Conservation (phyloP, 306 rosid genomes). For the Lupinus albus region DNA sequence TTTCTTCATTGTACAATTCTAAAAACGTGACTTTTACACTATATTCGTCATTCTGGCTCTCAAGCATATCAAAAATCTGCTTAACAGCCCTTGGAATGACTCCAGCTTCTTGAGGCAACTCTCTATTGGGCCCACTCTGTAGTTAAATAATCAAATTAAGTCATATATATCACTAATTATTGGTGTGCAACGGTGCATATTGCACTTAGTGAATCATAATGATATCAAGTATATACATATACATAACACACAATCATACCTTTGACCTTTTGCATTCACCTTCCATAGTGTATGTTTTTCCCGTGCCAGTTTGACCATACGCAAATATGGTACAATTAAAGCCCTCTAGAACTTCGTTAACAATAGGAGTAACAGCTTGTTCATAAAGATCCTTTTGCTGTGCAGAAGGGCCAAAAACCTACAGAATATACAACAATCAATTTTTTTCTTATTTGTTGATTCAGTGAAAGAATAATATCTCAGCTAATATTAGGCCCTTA, state of each 20-base stretch:
- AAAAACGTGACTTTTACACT: slow-evolving; percentile 92
- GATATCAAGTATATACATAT: background rate
- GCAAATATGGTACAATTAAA: slow-evolving; percentile 94
- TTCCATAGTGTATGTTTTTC: slow-evolving; percentile 94
- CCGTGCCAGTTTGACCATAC: slow-evolving; percentile 94
- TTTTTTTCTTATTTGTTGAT: no score
- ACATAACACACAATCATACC: slow-evolving; percentile 45
- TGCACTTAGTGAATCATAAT: background rate
- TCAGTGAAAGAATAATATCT: no score
- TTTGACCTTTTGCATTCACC: slow-evolving; percentile 90
- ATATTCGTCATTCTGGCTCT: slow-evolving; percentile 87
- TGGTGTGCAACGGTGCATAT: background rate
- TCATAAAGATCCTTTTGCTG: slow-evolving; percentile 84
- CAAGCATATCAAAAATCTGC: slow-evolving; percentile 93
- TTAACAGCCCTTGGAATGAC: slow-evolving; percentile 92
- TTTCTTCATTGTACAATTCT: slow-evolving; percentile 91
- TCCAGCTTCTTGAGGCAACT: slow-evolving; percentile 85
- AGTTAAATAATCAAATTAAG: slow-evolving; percentile 5
- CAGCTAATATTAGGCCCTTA: no score
- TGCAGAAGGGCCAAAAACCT: slow-evolving; percentile 94
- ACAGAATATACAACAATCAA: background rate
- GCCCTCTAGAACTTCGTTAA: slow-evolving; percentile 84
- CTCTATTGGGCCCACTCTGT: slow-evolving; percentile 88
- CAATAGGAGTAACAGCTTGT: slow-evolving; percentile 84
- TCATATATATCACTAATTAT: background rate